Percentiles rank a stretch among this genome's conserved stretches.
Conservation (phyloP, 78 protist genomes). For the Neovahlkampfia damariscottae region DNA sequence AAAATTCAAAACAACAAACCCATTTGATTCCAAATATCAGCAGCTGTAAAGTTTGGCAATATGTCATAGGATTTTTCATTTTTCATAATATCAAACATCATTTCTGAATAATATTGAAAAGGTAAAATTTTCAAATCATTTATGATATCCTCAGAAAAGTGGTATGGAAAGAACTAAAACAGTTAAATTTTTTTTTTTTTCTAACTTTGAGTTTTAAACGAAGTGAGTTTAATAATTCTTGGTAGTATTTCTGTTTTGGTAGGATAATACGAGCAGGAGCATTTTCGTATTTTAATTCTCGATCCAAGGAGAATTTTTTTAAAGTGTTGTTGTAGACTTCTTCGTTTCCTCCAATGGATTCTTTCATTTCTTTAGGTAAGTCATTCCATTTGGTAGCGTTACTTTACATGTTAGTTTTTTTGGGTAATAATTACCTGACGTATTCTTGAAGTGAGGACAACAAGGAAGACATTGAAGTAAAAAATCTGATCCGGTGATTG, state of each 20-base stretch:
- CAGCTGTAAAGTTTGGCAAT: conserved; percentile 73
- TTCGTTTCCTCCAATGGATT: not conserved
- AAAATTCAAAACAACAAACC: too few relatives aligned
- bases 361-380: not conserved
- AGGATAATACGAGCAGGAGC: not conserved
- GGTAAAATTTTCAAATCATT: conserved; percentile 9
- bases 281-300: not conserved
- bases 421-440: not conserved
- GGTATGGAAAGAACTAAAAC: conserved; percentile 53
- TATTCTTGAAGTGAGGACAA: not conserved
- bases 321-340: not conserved
- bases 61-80: conserved; percentile 42
- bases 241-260: not conserved
- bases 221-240: not conserved
- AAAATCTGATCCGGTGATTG: too few relatives aligned
- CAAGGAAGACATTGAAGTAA: not conserved
- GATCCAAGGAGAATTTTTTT: not conserved
- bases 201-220: not conserved
- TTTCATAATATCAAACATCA: conserved; percentile 16
- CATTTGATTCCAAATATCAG: conserved; percentile 33
- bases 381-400: not conserved
- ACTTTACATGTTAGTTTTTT: not conserved
- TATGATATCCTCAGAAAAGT: conserved; percentile 23
- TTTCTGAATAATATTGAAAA: conserved; percentile 30
- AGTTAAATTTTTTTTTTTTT: not conserved